Conservation (phyloP, 2,329 filamentous ascomycete genomes). For the Phaeoacremonium minimum region DNA sequence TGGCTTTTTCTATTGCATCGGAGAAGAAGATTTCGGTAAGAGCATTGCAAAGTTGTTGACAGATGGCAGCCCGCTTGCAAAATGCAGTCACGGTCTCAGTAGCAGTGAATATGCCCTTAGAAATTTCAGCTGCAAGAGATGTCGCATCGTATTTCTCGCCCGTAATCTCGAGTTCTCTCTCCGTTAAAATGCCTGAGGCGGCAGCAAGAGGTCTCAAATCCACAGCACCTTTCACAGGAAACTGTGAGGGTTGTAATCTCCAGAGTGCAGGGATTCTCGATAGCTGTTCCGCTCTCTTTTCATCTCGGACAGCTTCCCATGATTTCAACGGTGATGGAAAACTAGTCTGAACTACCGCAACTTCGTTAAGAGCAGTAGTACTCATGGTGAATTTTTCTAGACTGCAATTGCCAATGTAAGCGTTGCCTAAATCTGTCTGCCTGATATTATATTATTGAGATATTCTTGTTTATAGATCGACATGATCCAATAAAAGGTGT, state of each 20-base stretch:
- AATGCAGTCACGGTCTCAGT: slow-evolving; percentile 9
- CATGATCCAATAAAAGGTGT: too few relatives aligned
- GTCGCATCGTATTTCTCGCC: slow-evolving; percentile 1
- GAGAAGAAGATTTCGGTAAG: slow-evolving; percentile 30
- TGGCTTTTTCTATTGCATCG: slow-evolving; percentile 24
- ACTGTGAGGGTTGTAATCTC: background rate
- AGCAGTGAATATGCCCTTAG: background rate
- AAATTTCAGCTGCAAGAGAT: background rate
- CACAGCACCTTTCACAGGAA: background rate
- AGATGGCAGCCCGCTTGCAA: slow-evolving; percentile 18
- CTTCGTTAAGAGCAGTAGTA: too few relatives aligned
- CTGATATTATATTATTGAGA: too few relatives aligned
- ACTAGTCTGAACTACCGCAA: too few relatives aligned
- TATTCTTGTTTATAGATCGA: too few relatives aligned
- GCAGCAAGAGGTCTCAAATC: slow-evolving; percentile 1
- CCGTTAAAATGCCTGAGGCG: background rate
- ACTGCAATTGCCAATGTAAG: too few relatives aligned
- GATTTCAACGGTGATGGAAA: too few relatives aligned
- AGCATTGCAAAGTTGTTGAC: slow-evolving; percentile 23
- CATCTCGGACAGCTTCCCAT: slow-evolving; percentile 2
- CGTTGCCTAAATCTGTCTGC: too few relatives aligned
- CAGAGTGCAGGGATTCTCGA: slow-evolving; percentile 3
- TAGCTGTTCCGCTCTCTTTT: slow-evolving; percentile 1
- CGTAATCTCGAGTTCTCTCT: slow-evolving; percentile 3
- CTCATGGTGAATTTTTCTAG: too few relatives aligned